phyloP scores from a whole-genome alignment of 176 grass and related monocot genomes.

The Ensete glaucum region DNA sequence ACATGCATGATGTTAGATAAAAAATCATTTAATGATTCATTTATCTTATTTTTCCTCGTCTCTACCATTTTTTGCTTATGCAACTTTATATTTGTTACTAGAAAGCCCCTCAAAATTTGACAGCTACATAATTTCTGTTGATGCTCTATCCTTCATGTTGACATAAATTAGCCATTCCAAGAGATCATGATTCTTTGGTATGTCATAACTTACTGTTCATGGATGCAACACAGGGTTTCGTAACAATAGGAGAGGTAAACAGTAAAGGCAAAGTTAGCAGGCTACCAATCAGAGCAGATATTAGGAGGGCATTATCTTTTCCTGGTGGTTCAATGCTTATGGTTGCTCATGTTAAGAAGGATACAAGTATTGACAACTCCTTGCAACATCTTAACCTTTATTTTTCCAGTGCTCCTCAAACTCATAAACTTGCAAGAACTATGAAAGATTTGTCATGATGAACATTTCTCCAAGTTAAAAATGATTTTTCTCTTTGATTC shows the following conservation, averaged over 20 bases:
- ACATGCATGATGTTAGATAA: neutral
- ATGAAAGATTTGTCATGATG: neutral
- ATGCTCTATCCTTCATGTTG: no score
- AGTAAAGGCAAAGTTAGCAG: conserved; percentile 56
- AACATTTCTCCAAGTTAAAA: neutral
- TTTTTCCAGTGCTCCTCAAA: conserved; percentile 19
- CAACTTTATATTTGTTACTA: neutral
- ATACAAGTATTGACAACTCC: conserved; percentile 14
- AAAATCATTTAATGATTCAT: neutral
- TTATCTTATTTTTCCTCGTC: neutral
- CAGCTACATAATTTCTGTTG: no score
- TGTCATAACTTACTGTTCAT: neutral
- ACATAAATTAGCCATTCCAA: neutral
- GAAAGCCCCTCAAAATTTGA: neutral
- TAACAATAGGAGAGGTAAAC: conserved; percentile 72
- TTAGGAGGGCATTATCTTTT: conserved; percentile 74
- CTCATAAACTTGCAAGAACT: neutral
- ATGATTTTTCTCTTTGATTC: neutral
- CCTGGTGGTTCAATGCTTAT: conserved; percentile 74
- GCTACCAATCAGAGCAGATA: conserved; percentile 67
- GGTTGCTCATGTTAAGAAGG: conserved; percentile 62
- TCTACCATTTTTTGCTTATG: neutral
- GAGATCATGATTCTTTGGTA: neutral
- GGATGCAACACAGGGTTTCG: conserved; percentile 49
- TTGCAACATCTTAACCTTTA: conserved; percentile 10